A percentile compares a stretch with the other conserved stretches of the same genome.
Evolutionary conservation across 2,329 filamentous ascomycete genomes (phyloP).

Genomic region (Cercospora zeina): DNA sequence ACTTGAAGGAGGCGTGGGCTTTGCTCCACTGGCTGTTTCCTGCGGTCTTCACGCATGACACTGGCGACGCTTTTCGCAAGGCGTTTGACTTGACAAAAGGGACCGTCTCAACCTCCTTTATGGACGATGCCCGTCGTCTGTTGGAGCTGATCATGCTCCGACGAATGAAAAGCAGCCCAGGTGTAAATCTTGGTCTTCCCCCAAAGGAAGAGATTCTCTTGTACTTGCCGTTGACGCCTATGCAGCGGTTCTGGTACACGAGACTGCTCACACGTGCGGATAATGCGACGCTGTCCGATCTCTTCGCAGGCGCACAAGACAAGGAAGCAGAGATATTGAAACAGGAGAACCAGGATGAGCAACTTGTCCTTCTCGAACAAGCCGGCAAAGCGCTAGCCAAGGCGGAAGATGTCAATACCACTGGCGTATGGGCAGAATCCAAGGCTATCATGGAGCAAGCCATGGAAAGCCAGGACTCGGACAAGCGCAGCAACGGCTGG

Average conservation of each 20-base stretch:
- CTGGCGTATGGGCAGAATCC: slow-evolving; percentile 51
- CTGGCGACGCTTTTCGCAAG: slow-evolving; percentile 53
- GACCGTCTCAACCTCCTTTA: slow-evolving; percentile 54
- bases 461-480: slow-evolving; percentile 38
- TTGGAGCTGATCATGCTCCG: slow-evolving; percentile 61
- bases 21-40: slow-evolving; percentile 60
- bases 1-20: slow-evolving; percentile 59
- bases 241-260: slow-evolving; percentile 61
- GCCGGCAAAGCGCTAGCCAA: slow-evolving; percentile 36
- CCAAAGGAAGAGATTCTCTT: slow-evolving; percentile 59
- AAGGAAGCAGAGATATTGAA: slow-evolving; percentile 48
- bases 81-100: slow-evolving; percentile 60
- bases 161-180: slow-evolving; percentile 57
- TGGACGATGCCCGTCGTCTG: slow-evolving; percentile 55
- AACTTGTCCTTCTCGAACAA: slow-evolving; percentile 35
- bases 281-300: slow-evolving; percentile 53
- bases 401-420: slow-evolving; percentile 25
- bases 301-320: slow-evolving; percentile 52
- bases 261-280: slow-evolving; percentile 58
- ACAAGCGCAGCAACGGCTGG: slow-evolving; percentile 34
- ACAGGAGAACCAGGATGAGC: slow-evolving; percentile 40
- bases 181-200: slow-evolving; percentile 57
- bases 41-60: slow-evolving; percentile 57
- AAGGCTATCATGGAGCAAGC: slow-evolving; percentile 47
- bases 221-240: slow-evolving; percentile 58